A percentile compares a stretch with the other conserved stretches of the same genome.
Conservation (phyloP, 2,329 filamentous ascomycete genomes). For the Curvularia sp. region DNA sequence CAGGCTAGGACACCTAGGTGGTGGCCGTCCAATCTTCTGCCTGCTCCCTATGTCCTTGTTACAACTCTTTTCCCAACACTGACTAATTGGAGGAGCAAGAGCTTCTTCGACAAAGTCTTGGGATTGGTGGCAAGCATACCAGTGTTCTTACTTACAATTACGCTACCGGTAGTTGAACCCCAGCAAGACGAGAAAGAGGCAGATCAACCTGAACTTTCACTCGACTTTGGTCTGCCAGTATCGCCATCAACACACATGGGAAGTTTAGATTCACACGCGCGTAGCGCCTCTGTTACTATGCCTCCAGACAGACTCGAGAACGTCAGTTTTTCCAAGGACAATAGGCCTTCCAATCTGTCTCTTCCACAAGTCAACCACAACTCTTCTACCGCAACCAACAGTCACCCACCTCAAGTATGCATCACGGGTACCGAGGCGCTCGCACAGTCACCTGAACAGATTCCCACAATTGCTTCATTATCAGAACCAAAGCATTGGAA, state of each 20-base stretch:
- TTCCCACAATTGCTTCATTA: constrained; percentile 28
- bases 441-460: constrained; percentile 47
- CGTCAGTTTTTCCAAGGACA: constrained; percentile 18
- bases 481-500: constrained; percentile 72
- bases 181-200: constrained; percentile 55
- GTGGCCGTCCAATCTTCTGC: constrained; percentile 82
- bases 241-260: constrained; percentile 33
- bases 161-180: constrained; percentile 86
- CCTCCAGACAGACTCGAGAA: constrained; percentile 30
- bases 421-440: constrained; percentile 47
- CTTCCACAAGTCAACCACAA: constrained; percentile 3
- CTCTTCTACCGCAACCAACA: constrained; percentile 25
- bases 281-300: constrained; percentile 28
- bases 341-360: constrained; percentile 4
- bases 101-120: constrained; percentile 81
- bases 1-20: constrained; percentile 64
- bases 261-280: constrained; percentile 30
- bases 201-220: constrained; percentile 28
- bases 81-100: constrained; percentile 80
- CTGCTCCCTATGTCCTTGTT: constrained; percentile 73
- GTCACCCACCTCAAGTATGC: constrained; percentile 37
- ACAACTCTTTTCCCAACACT: constrained; percentile 87
- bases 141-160: constrained; percentile 88
- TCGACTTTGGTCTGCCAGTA: constrained; percentile 43
- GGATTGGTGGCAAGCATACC: constrained; percentile 86